Conservation (phyloP, 2,329 filamentous ascomycete genomes). For the Phialocephala sp. region DNA sequence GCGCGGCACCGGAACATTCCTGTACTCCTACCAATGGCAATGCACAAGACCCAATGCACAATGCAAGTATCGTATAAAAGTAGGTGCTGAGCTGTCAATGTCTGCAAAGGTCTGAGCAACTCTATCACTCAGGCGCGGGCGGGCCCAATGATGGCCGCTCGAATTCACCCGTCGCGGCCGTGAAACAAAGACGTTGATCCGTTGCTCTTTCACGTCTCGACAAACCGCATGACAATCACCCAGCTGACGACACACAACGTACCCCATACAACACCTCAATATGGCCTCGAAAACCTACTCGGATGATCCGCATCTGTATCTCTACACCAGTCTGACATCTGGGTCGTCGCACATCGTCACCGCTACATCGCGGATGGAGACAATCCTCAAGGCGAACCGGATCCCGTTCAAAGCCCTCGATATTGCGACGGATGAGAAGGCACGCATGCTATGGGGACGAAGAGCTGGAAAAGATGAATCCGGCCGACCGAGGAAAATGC, state of each 20-base stretch:
- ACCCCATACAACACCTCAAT: conserved; percentile 19
- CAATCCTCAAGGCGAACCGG: conserved; percentile 92
- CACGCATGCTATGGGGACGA: conserved; percentile 86
- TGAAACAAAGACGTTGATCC: conserved; percentile 29
- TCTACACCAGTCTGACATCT: conserved; percentile 95
- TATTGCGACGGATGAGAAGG: conserved; percentile 86
- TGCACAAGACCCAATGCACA: neutral
- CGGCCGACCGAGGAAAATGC: conserved; percentile 76
- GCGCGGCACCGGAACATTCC: neutral
- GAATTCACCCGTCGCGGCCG: conserved; percentile 23
- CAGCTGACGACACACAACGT: neutral
- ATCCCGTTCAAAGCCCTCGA: conserved; percentile 94
- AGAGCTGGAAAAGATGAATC: conserved; percentile 73
- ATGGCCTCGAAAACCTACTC: conserved; percentile 44
- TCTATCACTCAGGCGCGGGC: conserved; percentile 6
- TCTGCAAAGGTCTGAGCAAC: conserved; percentile 7
- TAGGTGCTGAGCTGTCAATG: conserved; percentile 12
- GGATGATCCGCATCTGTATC: conserved; percentile 78
- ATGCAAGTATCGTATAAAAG: neutral
- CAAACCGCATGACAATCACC: conserved; percentile 14
- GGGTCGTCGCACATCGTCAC: conserved; percentile 97
- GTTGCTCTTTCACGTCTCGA: neutral
- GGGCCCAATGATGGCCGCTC: conserved; percentile 19
- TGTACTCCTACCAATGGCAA: conserved; percentile 22
- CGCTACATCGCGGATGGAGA: conserved; percentile 92